Evolutionary conservation across 306 rosid genomes (phyloP).

Genomic region (Quercus alba): DNA sequence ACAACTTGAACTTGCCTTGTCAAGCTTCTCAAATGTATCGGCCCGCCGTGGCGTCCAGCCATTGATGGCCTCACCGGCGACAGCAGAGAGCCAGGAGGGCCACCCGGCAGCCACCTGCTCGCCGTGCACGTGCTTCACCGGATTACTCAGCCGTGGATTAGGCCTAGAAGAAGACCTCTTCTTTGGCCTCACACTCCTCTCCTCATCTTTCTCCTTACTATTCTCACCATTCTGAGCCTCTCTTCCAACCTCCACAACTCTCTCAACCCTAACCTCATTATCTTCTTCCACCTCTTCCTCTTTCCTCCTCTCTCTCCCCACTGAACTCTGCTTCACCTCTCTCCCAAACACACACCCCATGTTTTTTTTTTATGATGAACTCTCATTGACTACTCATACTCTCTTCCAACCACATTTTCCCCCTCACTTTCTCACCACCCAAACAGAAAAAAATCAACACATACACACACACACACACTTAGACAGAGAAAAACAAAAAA

Average conservation of each 20-base stretch:
- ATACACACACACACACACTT: too few species aligned
- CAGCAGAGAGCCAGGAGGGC: conserved; percentile 98
- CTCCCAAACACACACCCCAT: conserved; percentile 89
- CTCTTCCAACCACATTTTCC: conserved; percentile 31
- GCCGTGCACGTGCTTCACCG: conserved; percentile 77
- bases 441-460: not conserved
- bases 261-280: conserved; percentile 28
- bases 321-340: conserved; percentile 32
- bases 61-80: conserved; percentile 95
- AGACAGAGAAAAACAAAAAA: conserved; percentile 1
- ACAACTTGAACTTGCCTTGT: conserved; percentile 46
- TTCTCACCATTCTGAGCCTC: conserved; percentile 43
- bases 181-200: conserved; percentile 44
- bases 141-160: conserved; percentile 88
- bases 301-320: conserved; percentile 20
- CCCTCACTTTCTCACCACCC: conserved; percentile 32
- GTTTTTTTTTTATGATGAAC: conserved; percentile 14
- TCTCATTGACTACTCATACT: conserved; percentile 27
- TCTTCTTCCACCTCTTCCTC: conserved; percentile 38
- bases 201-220: conserved; percentile 49
- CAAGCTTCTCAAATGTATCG: conserved; percentile 89
- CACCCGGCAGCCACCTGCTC: conserved; percentile 99
- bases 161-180: conserved; percentile 66
- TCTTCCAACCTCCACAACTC: conserved; percentile 14
- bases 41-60: conserved; percentile 94